Base-by-base conservation (phyloP, 371 early-diverging fungal species). In the Coemansia sp. region DNA sequence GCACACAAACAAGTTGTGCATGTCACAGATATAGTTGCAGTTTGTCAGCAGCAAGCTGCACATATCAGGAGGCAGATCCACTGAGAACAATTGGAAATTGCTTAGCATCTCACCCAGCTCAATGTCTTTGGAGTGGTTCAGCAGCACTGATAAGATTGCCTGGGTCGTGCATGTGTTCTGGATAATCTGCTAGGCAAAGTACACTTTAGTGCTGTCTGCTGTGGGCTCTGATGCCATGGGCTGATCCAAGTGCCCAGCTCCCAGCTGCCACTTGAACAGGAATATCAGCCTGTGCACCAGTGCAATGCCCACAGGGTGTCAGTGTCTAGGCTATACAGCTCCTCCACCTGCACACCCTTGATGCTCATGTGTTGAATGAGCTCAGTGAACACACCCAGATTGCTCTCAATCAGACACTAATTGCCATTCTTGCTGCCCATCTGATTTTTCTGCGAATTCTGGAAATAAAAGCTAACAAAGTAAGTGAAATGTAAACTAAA, bases 111-210 rank as follows among this genome's bases (percentile, higher is more conserved):
- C 79, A 5, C 92, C 93, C 47, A 94, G 78, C 7, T 90, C 88
- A 16, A 95, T 77, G 49, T 80, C 81, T 0, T 67, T 63, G 10
- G 81, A 70, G 38, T 83, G 80, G 72, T 96, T 96, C 36, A 96
- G 71, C 47, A 93, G 74, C 48, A 96, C 87, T 9, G 91, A 89
- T 26, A 96, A 75, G 62, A 96, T 92, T 3, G 96, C 96, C 77
- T 94, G 95, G 0, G 96, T 95, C 11, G 95, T 94, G 67, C 96
- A 96, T 3, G 96, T 95, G 77, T 96, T 96, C 36, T 88, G 82
- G 41, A 90, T 82, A 5, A 89, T 81, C 84, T 90, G 76, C 14
- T 67, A 68, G 1, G 76, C 67, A 79, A 93, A 93, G 62, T 92
- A 93, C 39, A 94, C 84, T 14, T 53, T 9, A 8, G 30, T 8